phyloP scores from a whole-genome alignment of 2,329 filamentous ascomycete genomes.

The Ceratocystis variospora region DNA sequence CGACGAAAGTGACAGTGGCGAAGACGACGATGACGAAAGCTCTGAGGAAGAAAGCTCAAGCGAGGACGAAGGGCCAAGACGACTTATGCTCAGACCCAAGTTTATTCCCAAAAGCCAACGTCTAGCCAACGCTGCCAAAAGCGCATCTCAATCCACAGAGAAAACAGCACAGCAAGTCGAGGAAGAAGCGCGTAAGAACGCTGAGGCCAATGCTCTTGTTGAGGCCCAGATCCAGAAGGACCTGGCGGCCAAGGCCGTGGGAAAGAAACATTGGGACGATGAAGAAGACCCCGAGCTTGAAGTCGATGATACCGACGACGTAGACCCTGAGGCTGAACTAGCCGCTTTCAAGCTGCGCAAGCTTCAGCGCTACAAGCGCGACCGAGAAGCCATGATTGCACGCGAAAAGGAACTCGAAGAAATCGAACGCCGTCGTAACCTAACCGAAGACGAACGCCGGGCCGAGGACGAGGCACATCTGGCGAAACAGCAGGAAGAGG shows the following conservation, averaged over 20 bases:
- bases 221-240: conserved; percentile 81
- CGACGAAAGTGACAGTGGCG: conserved; percentile 31
- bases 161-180: conserved; percentile 30
- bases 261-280: conserved; percentile 79
- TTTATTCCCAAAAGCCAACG: conserved; percentile 49
- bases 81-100: conserved; percentile 48
- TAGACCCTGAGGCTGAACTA: conserved; percentile 76
- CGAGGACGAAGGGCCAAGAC: conserved; percentile 44
- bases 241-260: conserved; percentile 56
- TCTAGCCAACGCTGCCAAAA: conserved; percentile 23
- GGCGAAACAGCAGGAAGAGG: conserved; percentile 65
- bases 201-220: conserved; percentile 63
- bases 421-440: conserved; percentile 71
- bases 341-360: conserved; percentile 92
- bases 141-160: conserved; percentile 19
- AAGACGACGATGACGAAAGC: conserved; percentile 28
- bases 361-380: conserved; percentile 73
- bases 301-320: conserved; percentile 76
- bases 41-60: conserved; percentile 34
- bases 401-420: conserved; percentile 78
- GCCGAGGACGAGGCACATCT: conserved; percentile 72
- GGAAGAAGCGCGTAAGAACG: conserved; percentile 51
- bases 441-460: conserved; percentile 73
- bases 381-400: conserved; percentile 69
- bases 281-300: conserved; percentile 53